Evolutionary conservation across 495 filamentous ascomycete species (phyloP), one percentile per base, ranked within the genome.

Genomic region (Tuber calosporum): DNA sequence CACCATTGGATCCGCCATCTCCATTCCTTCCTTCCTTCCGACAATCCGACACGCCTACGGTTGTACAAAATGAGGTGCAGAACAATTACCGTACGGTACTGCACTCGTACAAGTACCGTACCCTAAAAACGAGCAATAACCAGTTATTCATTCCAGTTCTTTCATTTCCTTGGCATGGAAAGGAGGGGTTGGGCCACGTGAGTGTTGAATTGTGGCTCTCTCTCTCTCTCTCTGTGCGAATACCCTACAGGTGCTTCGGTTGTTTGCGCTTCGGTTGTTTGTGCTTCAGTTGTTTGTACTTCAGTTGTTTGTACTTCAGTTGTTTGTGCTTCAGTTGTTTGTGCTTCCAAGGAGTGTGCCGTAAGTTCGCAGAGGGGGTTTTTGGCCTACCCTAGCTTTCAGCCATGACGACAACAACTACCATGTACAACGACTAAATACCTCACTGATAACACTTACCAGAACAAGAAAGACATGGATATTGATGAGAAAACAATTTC

Each of bases 1-100:
- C 53, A 13, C 53, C 26, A 62, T 62, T 62, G 53, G 53, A 62
- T 62, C 53, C 19, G 26, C 53, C 53, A 62, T 62, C n/a, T 62
- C 26, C 22, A 8, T 62, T 4, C n/a, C 26, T 13, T 15, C 48
- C 8, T 58, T 26, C 48, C 48, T 58, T 26, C 53, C 53, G 11
- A 53, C 30, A 58, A 58, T 8, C 13, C 11, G 4, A 26, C 53
- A 13, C 26, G 26, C 53, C 13, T 34, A 13, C 19, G 26, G 53
- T 62, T 11, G 53, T 15, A 62, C 53, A 34, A 62, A 62, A 62
- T 62, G 5, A 58, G 48, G 48, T 48, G 5, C 43, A n/a, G n/a
- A 1, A n/a, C n/a, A n/a, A n/a, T n/a, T n/a, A n/a, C n/a, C n/a
- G n/a, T n/a, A n/a, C n/a, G n/a, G n/a, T n/a, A n/a, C n/a, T n/a